These are phyloP conservation scores for Sugiyamaella smithiae DNA, from an alignment of 805 yeast species.

Conservation along the genomic window DNA sequence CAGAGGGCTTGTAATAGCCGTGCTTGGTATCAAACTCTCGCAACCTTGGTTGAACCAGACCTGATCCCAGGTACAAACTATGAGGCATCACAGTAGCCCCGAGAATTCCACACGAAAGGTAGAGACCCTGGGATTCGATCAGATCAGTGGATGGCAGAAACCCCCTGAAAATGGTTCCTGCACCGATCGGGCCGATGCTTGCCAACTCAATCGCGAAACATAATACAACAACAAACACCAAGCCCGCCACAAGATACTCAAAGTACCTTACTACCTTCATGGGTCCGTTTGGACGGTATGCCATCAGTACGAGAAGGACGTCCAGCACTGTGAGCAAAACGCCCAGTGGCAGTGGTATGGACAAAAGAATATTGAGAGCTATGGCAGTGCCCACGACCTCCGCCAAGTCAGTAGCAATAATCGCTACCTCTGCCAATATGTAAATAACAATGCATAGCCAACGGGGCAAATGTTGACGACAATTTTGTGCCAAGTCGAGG, in stretches of 20 bases:
- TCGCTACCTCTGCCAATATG: slow-evolving; percentile 76
- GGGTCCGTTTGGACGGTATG: slow-evolving; percentile 74
- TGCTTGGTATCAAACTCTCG: slow-evolving; percentile 65
- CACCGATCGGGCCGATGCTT: slow-evolving; percentile 45
- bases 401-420: slow-evolving; percentile 88
- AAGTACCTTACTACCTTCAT: slow-evolving; percentile 72
- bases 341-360: slow-evolving; percentile 71
- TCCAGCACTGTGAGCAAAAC: slow-evolving; percentile 78
- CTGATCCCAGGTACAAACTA: slow-evolving; percentile 78
- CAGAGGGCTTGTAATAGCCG: slow-evolving; percentile 41
- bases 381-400: slow-evolving; percentile 95
- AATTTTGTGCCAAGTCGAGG: slow-evolving; percentile 79
- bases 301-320: slow-evolving; percentile 72
- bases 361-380: slow-evolving; percentile 70
- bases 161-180: slow-evolving; percentile 56
- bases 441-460: slow-evolving; percentile 65
- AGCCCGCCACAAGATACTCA: slow-evolving; percentile 66
- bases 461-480: slow-evolving; percentile 64
- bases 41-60: slow-evolving; percentile 81
- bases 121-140: slow-evolving; percentile 62
- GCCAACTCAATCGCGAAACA: slow-evolving; percentile 73
- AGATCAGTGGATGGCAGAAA: slow-evolving; percentile 66
- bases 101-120: slow-evolving; percentile 74
- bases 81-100: slow-evolving; percentile 98
- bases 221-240: slow-evolving; percentile 69